Base-by-base conservation (phyloP, 495 filamentous ascomycete genomes). In the Penicillium maclennaniae region DNA sequence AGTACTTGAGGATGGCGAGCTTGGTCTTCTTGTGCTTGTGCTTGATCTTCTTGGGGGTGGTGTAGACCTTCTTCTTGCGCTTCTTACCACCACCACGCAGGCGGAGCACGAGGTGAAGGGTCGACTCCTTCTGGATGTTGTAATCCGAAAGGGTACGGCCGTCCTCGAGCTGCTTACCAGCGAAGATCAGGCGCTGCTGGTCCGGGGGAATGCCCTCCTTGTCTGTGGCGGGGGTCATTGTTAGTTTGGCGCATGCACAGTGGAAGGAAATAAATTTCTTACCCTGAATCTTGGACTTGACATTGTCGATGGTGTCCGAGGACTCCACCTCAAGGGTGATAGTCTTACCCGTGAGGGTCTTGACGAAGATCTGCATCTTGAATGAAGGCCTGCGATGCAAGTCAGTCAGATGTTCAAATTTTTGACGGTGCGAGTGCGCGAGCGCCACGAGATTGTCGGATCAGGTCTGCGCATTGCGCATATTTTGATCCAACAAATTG, bases 301-400 rank as follows among this genome's bases (percentile, higher is more conserved):
- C 93, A 88, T 97, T 97, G 84, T 97, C 95, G 76, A 99, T 97
- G 69, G 92, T 97, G 79, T 99, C 95, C 66, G 85, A 90, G 54
- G 92, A 96, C 87, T 97, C 93, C 78, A 97, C 95, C 92, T 99
- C 93, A 69, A 99, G 95, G 89, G 93, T 99, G 87, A 97, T 97
- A 71, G 93, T 99, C 87, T 97, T 99, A 72, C 93, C 93, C 88
- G 95, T 97, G 58, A 98, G 92, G 90, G 93, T 97, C 83, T 97
- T 97, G 73, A 97, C 93, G 87, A 98, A 97, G 80, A 96, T 97
- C 87, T 97, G 92, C 93, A 97, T 97, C 65, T 72, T 78, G 68
- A 73, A 73, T 68, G 74, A 77, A 78, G 77, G 77, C 75, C 77
- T 81, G 54, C 6, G 28, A 15, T 21, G 45, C n/a, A 40, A 19